phyloP scores from a whole-genome alignment of 2,329 filamentous ascomycete species.

The Furcasterigmium furcatum region DNA sequence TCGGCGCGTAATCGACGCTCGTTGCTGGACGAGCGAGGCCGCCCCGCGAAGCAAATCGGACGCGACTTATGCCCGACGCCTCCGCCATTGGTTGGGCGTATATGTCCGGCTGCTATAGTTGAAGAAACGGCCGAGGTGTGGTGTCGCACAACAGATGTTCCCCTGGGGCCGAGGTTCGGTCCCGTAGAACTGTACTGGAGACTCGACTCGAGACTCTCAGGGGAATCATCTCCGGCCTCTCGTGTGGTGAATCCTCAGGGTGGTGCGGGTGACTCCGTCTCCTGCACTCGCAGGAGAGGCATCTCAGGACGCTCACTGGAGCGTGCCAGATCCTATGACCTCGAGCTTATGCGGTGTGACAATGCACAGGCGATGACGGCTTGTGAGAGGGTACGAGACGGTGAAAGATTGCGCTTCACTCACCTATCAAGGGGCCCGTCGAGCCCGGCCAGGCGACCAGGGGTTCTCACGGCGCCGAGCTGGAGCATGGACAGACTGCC shows the following conservation, averaged over 20 bases:
- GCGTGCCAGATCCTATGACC: slow-evolving; percentile 41
- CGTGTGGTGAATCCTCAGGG: too few relatives aligned
- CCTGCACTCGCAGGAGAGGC: slow-evolving; percentile 26
- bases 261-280: slow-evolving; percentile 13
- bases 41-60: slow-evolving; percentile 46
- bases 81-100: slow-evolving; percentile 34
- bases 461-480: slow-evolving; percentile 69
- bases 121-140: neutral
- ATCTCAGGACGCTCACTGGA: slow-evolving; percentile 31
- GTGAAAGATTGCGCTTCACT: slow-evolving; percentile 35
- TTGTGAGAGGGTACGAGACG: slow-evolving; percentile 1
- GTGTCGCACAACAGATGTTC: neutral
- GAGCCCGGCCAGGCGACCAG: slow-evolving; percentile 69
- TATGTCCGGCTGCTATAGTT: neutral
- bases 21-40: slow-evolving; percentile 40
- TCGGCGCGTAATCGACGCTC: slow-evolving; percentile 51
- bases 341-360: slow-evolving; percentile 39
- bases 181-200: too few relatives aligned
- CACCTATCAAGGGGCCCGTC: slow-evolving; percentile 88
- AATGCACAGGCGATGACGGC: slow-evolving; percentile 14
- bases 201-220: too few relatives aligned
- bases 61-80: slow-evolving; percentile 27
- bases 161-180: too few relatives aligned
- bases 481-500: slow-evolving; percentile 74
- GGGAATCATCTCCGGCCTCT: too few relatives aligned